Evolutionary conservation across 1,284 basidiomycete species (phyloP).

Genomic region (Cutaneotrichosporon arboriforme): DNA sequence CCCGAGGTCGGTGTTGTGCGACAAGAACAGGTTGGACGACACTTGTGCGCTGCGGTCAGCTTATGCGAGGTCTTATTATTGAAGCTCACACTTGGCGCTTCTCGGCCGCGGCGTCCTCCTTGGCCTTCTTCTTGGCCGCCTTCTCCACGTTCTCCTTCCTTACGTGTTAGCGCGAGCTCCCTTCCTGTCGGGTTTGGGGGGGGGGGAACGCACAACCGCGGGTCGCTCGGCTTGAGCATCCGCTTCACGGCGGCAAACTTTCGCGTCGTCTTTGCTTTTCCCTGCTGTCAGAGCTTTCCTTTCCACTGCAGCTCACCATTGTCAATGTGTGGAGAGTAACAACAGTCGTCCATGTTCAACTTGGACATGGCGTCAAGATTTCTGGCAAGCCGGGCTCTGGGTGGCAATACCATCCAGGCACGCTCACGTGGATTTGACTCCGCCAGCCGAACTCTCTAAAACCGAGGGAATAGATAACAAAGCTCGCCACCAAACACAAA

Average conservation of each 20-base stretch:
- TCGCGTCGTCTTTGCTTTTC: slow-evolving; percentile 88
- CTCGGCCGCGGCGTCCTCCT: slow-evolving; percentile 48
- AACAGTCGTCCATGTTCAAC: neutral
- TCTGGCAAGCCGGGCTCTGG: too few relatives aligned
- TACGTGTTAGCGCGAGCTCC: slow-evolving; percentile 9
- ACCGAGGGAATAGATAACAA: neutral
- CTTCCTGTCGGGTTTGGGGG: too few relatives aligned
- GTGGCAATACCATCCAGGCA: slow-evolving; percentile 2
- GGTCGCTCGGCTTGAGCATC: slow-evolving; percentile 90
- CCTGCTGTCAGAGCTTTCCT: slow-evolving; percentile 52
- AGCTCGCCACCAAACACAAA: neutral
- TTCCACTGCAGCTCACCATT: neutral
- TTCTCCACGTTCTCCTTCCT: slow-evolving; percentile 53
- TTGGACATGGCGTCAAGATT: slow-evolving; percentile 1
- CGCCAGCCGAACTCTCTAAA: too few relatives aligned
- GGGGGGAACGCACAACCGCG: slow-evolving; percentile 65
- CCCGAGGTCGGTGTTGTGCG: slow-evolving; percentile 91
- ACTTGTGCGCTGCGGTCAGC: slow-evolving; percentile 25
- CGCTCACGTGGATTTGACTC: neutral
- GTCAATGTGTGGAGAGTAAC: neutral
- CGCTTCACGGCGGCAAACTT: slow-evolving; percentile 95
- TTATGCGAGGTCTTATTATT: neutral
- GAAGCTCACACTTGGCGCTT: slow-evolving; percentile 28
- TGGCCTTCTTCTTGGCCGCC: slow-evolving; percentile 49
- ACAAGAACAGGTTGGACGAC: slow-evolving; percentile 65